Base-by-base conservation (phyloP, 2,329 filamentous ascomycete species). In the Colletotrichum navitas region DNA sequence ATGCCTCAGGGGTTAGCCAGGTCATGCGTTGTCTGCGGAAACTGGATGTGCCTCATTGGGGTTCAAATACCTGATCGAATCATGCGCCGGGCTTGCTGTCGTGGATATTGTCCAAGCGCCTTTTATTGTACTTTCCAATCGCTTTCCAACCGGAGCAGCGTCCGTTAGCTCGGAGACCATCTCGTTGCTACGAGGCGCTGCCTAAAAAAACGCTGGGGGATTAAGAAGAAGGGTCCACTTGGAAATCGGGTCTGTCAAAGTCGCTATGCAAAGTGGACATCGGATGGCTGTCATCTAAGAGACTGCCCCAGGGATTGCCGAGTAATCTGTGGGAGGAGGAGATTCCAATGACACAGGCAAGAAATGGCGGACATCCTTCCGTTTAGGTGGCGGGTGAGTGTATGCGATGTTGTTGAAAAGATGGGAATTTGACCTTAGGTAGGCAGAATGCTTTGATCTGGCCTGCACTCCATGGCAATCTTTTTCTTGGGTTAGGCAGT, bases 11-110 rank as follows among this genome's bases (percentile, higher is more conserved):
- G 68, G 63, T 62, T 58, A 58, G 36, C 32, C 26, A 58, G 55
- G 54, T 71, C 68, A 67, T 71, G 68, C 68, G 68, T 54, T 71
- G 63, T 54, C 43, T 56, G 36, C 26, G 21, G 60, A 60, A 59
- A 60, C 29, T 16, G 32, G 43, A 21, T 63, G 24, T 63, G 34
- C 47, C 60, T 63, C n/a, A 26, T 59, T 41, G 18, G 41, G 54
- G 29, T 34, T 34, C 14, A 12, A 26, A 21, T 21, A 14, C 18
- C 43, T 24, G 11, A 47, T n/a, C 21, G 14, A 34, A 43, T 58
- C 21, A 41, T 62, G 29, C 41, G 24, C 41, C 41, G 32, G 41
- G 41, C n/a, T 52, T n/a, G 41, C 18, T 39, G 56, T 49, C 39
- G 34, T n/a, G 39, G n/a, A 54, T 59, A 45, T 39, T 52, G 21